A percentile compares a stretch with the other conserved stretches of the same genome.
phyloP scores from a whole-genome alignment of 169 alveolate genomes.

The Plasmodium gonderi region DNA sequence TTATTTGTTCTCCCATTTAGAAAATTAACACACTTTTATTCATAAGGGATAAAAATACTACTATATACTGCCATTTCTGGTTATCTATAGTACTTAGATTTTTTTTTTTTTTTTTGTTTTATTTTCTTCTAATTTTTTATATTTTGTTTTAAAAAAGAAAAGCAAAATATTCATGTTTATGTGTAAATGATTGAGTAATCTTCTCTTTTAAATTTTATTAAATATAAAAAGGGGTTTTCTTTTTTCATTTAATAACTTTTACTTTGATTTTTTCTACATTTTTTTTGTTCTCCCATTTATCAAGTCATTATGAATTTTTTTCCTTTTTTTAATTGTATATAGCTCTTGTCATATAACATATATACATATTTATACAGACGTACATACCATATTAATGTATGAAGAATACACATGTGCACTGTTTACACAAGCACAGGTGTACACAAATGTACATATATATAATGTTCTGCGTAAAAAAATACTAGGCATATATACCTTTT shows the following conservation, averaged over 20 bases:
- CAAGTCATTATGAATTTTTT: background rate
- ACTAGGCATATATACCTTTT: background rate
- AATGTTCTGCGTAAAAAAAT: slow-evolving; percentile 1
- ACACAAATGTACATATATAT: background rate
- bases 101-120: slow-evolving; percentile 4
- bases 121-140: background rate
- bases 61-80: background rate
- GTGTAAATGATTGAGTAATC: background rate
- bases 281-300: slow-evolving; percentile 1
- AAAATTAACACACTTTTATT: slow-evolving; percentile 5
- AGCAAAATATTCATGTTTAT: background rate
- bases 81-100: background rate
- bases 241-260: background rate
- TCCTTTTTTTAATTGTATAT: background rate
- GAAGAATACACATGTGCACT: slow-evolving; percentile 3
- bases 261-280: slow-evolving; percentile 4
- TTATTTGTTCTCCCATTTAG: background rate
- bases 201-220: background rate
- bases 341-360: background rate
- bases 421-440: slow-evolving; percentile 1
- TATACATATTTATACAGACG: background rate
- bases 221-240: slow-evolving; percentile 3
- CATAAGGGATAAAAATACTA: background rate
- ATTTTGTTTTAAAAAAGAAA: background rate
- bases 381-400: slow-evolving; percentile 7